A percentile compares a stretch with the other conserved stretches of the same genome.
phyloP scores from a whole-genome alignment of 208 protist species.

The Trypanosoma caninum region DNA sequence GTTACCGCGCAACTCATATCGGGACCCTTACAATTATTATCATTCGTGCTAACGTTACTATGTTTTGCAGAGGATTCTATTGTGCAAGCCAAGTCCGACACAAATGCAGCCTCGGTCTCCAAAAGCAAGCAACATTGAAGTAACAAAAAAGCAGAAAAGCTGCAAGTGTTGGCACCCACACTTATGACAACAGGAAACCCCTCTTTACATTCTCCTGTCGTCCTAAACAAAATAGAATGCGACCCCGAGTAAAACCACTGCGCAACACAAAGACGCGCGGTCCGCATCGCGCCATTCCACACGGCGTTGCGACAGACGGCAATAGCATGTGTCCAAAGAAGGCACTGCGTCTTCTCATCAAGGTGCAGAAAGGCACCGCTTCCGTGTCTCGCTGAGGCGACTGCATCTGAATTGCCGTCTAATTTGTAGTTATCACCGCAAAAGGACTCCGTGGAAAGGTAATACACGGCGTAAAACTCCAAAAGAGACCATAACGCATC shows the following conservation, averaged over 20 bases:
- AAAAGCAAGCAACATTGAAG: constrained; percentile 18
- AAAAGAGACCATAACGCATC: constrained; percentile 35
- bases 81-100: background rate
- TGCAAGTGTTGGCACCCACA: constrained; percentile 10
- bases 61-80: no score
- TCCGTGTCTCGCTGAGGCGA: background rate
- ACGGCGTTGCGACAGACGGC: constrained; percentile 23
- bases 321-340: constrained; percentile 24
- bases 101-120: constrained; percentile 14
- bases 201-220: background rate
- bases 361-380: background rate
- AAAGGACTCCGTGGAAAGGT: background rate
- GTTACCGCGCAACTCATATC: no score
- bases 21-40: no score
- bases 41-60: no score
- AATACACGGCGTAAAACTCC: constrained; percentile 9
- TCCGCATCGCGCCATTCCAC: constrained; percentile 20
- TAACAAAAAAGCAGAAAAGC: constrained; percentile 3
- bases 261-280: constrained; percentile 6
- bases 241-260: constrained; percentile 14
- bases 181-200: background rate
- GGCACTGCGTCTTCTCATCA: background rate
- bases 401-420: background rate
- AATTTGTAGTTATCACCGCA: background rate
- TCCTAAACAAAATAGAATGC: constrained; percentile 13